A percentile compares a stretch with the other conserved stretches of the same genome.
Conservation (phyloP, 2,329 filamentous ascomycete genomes). For the Botrytis porri region DNA sequence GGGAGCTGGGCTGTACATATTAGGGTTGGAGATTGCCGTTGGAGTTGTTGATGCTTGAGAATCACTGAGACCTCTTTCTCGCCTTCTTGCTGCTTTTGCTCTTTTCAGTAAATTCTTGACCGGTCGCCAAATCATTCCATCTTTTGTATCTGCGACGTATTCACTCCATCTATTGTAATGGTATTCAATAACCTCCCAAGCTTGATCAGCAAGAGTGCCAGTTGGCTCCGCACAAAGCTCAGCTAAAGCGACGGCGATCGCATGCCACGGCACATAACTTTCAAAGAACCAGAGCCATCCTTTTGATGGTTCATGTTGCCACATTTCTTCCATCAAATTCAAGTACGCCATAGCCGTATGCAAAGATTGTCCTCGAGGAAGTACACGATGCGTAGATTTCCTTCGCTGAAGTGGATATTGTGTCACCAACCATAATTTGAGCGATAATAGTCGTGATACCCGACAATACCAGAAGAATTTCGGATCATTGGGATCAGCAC, state of each 20-base stretch:
- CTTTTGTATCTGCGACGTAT: slow-evolving; percentile 49
- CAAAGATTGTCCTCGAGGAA: slow-evolving; percentile 30
- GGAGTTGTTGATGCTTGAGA: not conserved
- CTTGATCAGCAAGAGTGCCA: slow-evolving; percentile 28
- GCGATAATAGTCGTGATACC: slow-evolving; percentile 13
- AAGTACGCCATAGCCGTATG: slow-evolving; percentile 46
- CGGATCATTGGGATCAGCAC: not conserved
- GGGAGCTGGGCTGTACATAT: not conserved
- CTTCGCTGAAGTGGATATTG: slow-evolving; percentile 42
- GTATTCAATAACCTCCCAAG: slow-evolving; percentile 49
- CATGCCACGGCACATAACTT: slow-evolving; percentile 55
- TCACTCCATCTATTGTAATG: slow-evolving; percentile 45
- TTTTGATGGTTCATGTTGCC: slow-evolving; percentile 30
- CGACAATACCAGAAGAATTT: not conserved
- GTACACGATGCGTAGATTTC: not conserved
- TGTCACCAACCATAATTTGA: slow-evolving; percentile 46
- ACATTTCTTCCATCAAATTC: slow-evolving; percentile 9
- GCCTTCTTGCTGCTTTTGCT: slow-evolving; percentile 42
- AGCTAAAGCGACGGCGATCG: slow-evolving; percentile 51
- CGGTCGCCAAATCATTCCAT: slow-evolving; percentile 53
- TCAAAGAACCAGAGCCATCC: slow-evolving; percentile 49
- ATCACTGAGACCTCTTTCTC: slow-evolving; percentile 12
- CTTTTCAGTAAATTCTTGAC: slow-evolving; percentile 52
- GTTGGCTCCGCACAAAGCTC: slow-evolving; percentile 50
- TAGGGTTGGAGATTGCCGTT: not conserved